These are phyloP conservation scores for Neophaeococcomyces aloes DNA, from an alignment of 2,329 filamentous ascomycete species.

Conservation along the genomic window DNA sequence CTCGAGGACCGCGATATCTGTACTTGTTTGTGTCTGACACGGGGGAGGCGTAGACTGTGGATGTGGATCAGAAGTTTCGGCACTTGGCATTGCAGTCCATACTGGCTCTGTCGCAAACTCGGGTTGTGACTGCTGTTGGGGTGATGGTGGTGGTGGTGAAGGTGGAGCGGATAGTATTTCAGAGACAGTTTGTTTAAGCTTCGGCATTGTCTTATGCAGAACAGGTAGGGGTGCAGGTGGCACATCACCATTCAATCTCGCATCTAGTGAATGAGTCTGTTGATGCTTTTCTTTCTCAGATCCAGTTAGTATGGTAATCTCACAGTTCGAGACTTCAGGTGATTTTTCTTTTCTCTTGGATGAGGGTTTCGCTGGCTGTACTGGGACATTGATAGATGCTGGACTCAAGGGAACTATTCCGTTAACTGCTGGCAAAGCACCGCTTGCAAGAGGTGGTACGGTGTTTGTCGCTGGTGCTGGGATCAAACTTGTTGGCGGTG, in stretches of 20 bases:
- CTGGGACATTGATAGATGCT: neutral
- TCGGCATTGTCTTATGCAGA: neutral
- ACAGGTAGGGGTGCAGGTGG: neutral
- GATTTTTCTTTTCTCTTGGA: slow-evolving; percentile 6
- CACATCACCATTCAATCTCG: neutral
- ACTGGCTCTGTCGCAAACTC: neutral
- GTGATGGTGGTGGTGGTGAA: neutral
- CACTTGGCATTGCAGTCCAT: neutral
- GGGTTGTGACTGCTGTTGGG: neutral
- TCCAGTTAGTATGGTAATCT: neutral
- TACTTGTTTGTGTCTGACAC: neutral
- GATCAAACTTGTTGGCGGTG: no score
- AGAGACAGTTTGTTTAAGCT: neutral
- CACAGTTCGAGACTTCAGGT: neutral
- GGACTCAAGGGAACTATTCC: neutral
- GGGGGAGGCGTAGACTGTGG: neutral
- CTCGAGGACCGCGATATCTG: neutral
- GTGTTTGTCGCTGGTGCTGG: no score
- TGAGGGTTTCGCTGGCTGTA: neutral
- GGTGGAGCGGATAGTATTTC: neutral
- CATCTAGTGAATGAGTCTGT: neutral
- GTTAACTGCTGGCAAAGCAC: neutral
- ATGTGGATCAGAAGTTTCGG: neutral
- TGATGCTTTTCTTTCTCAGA: neutral
- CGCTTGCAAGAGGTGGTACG: no score